These are phyloP conservation scores for Alloteropsis semialata DNA, from an alignment of 176 grass and related monocot species.

Conservation along the genomic window DNA sequence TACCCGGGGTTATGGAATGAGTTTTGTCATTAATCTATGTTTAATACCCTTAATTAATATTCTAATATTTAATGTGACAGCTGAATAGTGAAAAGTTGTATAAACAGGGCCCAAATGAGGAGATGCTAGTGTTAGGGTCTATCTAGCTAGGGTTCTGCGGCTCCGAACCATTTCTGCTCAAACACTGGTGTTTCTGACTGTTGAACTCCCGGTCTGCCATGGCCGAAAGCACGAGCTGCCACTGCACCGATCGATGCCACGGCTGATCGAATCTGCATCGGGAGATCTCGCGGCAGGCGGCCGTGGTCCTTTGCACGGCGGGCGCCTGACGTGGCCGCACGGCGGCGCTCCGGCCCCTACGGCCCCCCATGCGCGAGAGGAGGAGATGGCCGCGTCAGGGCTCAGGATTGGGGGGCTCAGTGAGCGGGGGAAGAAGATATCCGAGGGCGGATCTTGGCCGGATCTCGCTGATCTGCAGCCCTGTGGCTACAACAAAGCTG, in stretches of 20 bases:
- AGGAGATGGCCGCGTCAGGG: neutral
- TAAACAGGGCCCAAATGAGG: too few relatives aligned
- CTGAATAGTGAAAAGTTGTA: too few relatives aligned
- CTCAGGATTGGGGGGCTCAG: neutral
- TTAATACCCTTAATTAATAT: too few relatives aligned
- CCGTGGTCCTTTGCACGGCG: neutral
- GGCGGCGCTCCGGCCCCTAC: constrained; percentile 42
- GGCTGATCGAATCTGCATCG: constrained; percentile 16
- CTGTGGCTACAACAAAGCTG: constrained; percentile 9
- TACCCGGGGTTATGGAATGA: too few relatives aligned
- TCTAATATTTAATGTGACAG: too few relatives aligned
- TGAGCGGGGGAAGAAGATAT: constrained; percentile 11
- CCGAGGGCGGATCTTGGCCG: constrained; percentile 31
- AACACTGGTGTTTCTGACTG: neutral
- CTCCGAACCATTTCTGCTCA: neutral
- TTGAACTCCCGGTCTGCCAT: constrained; percentile 9
- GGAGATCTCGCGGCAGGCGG: neutral
- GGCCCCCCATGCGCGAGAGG: neutral
- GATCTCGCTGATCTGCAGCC: constrained; percentile 36
- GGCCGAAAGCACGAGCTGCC: neutral
- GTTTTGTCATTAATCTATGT: too few relatives aligned
- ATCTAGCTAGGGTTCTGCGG: neutral
- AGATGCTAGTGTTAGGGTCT: neutral
- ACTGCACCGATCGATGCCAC: neutral
- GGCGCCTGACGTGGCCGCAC: constrained; percentile 28